phyloP scores from a whole-genome alignment of 768 basidiomycete genomes.

The Calocybe cyanea region DNA sequence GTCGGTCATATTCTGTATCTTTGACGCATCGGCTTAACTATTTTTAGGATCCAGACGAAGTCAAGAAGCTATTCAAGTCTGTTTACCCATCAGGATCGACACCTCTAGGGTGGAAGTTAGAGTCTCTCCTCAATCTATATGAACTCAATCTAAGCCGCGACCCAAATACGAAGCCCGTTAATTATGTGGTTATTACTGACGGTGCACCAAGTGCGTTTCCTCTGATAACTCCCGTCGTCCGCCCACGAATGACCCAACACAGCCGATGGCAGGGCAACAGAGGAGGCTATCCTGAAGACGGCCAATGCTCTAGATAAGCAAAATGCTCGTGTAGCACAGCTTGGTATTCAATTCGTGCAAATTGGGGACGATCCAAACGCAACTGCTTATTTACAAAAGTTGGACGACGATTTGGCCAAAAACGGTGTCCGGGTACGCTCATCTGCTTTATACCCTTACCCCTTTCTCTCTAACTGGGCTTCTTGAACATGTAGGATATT shows the following conservation, averaged over 20 bases:
- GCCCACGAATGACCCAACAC: neutral
- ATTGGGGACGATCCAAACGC: conserved; percentile 39
- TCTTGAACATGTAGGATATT: conserved; percentile 42
- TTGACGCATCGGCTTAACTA: neutral
- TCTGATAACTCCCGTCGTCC: neutral
- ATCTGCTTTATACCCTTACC: too few relatives aligned
- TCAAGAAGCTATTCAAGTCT: conserved; percentile 2
- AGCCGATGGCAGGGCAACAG: conserved; percentile 35
- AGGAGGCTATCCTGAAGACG: conserved; percentile 34
- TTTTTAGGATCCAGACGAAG: neutral
- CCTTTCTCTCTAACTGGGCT: neutral
- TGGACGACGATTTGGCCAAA: conserved; percentile 32
- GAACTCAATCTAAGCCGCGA: neutral
- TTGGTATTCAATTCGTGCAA: conserved; percentile 10
- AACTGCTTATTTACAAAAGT: conserved; percentile 34
- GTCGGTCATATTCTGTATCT: neutral
- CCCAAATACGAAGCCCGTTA: conserved; percentile 3
- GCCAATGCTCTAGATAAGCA: conserved; percentile 43
- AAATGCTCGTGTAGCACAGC: conserved; percentile 33
- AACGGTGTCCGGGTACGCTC: conserved; percentile 40
- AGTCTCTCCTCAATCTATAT: neutral
- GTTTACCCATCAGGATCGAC: conserved; percentile 1
- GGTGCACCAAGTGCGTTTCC: conserved; percentile 2
- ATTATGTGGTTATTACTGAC: conserved; percentile 8
- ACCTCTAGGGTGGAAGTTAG: conserved; percentile 1